Evolutionary conservation across 2,329 filamentous ascomycete species (phyloP), one percentile per base, ranked within the genome.

Genomic region (Trichophyton equinum): DNA sequence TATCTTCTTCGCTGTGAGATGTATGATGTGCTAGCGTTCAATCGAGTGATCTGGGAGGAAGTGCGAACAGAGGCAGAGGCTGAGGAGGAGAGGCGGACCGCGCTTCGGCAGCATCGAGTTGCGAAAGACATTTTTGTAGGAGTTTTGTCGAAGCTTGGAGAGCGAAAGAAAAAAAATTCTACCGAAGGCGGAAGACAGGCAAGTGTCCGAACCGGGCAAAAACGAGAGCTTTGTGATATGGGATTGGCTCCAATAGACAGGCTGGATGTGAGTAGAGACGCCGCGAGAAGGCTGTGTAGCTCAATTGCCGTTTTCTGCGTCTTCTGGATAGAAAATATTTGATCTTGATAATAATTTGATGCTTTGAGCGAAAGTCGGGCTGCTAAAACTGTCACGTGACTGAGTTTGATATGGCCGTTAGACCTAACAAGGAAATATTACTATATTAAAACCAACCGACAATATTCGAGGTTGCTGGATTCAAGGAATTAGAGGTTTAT

Each of bases 1-100:
- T 89, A 91, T 83, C 94, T 85, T 78, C 88, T 85, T 27, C 57
- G 59, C 56, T 57, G 59, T 18, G 58, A 33, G 47, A 59, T 61
- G 42, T 62, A 62, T 61, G 57, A 42, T 59, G 60, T 60, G 40
- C 42, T 53, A 44, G 58, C 22, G 27, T 40, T 60, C 47, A 53
- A 30, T 42, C 57, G 22, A 36, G 58, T 47, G 38, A 51, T 47
- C 58, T 49, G 62, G 33, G 55, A 60, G 59, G 67, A 74, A 68
- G 69, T 72, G 70, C 72, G 74, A 68, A 68, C 20, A 25, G 55
- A 7, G 15, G 55, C 22, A 44, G 55, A 57, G 15, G 55, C 55
- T n/a, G 55, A 44, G n/a, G 55, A 57, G 68, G 74, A 71, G 61
- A 73, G 68, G 68, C 73, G 73, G 68, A 74, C 66, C 65, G 73